These are phyloP conservation scores for Crithidia fasciculata DNA, from an alignment of 208 protist species.

Conservation along the genomic window DNA sequence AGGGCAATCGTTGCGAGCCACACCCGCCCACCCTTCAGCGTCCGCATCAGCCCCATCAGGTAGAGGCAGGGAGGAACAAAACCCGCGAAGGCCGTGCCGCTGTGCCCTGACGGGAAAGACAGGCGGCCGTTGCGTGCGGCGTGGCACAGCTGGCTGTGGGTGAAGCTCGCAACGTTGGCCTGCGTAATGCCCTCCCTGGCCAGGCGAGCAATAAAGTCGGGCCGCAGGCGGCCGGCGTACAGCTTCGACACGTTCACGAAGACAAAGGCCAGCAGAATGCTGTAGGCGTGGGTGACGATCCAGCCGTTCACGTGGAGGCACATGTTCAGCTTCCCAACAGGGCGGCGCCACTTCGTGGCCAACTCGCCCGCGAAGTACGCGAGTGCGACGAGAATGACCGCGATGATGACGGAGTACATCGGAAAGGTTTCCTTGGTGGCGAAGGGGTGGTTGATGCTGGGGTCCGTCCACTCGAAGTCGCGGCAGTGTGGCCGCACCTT, in stretches of 20 bases:
- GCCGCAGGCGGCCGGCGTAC: conserved; percentile 86
- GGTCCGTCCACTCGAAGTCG: conserved; percentile 71
- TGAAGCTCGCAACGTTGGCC: conserved; percentile 27
- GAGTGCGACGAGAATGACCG: conserved; percentile 32
- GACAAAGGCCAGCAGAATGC: conserved; percentile 46
- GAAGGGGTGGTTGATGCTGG: conserved; percentile 60
- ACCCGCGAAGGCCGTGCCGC: conserved; percentile 76
- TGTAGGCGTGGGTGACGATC: conserved; percentile 53
- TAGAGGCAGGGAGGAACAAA: conserved; percentile 76
- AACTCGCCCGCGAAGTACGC: conserved; percentile 46
- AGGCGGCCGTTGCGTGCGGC: conserved; percentile 70
- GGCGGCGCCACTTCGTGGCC: conserved; percentile 25
- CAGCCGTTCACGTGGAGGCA: conserved; percentile 56
- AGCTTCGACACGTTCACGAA: conserved; percentile 67
- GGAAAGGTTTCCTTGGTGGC: conserved; percentile 55
- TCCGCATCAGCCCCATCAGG: conserved; percentile 57
- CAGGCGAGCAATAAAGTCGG: conserved; percentile 82
- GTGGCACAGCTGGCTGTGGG: conserved; percentile 40
- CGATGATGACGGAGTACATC: conserved; percentile 53
- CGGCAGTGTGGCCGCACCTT: conserved; percentile 61
- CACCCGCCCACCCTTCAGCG: conserved; percentile 52
- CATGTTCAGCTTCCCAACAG: conserved; percentile 28
- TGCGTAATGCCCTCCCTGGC: conserved; percentile 43
- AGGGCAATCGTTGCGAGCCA: conserved; percentile 48
- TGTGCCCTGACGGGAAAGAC: conserved; percentile 93